Percentiles rank a stretch among this genome's conserved stretches.
Conservation (phyloP, 75 land plant species). For the Pseudotsuga menziesii region DNA sequence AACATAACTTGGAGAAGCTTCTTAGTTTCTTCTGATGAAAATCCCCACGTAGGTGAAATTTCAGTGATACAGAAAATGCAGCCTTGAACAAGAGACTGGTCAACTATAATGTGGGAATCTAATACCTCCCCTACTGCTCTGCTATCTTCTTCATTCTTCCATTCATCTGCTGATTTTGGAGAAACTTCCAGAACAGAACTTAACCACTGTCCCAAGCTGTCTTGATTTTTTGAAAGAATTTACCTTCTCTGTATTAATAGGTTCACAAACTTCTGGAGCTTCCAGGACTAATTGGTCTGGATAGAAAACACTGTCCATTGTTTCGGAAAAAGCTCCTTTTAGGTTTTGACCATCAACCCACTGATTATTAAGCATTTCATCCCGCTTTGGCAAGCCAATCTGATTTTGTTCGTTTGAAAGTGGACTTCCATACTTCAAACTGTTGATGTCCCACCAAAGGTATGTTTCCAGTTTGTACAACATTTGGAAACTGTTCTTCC, state of each 20-base stretch:
- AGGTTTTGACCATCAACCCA: not conserved
- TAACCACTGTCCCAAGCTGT: constrained; percentile 80
- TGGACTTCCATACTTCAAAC: not conserved
- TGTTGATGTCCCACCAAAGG: not conserved
- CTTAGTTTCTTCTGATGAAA: constrained; percentile 76
- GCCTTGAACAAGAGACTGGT: constrained; percentile 18
- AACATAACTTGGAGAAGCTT: no score
- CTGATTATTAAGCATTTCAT: not conserved
- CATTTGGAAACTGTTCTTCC: not conserved
- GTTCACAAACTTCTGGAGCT: not conserved
- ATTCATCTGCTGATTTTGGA: constrained; percentile 19
- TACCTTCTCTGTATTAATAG: not conserved
- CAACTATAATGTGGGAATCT: constrained; percentile 3
- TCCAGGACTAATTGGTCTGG: not conserved
- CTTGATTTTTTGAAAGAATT: constrained; percentile 36
- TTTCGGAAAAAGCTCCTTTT: not conserved
- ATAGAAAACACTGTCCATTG: not conserved
- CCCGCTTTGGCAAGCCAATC: not conserved
- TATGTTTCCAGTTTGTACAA: not conserved
- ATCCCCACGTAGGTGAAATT: constrained; percentile 73
- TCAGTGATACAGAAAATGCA: constrained; percentile 61
- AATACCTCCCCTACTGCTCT: constrained; percentile 16
- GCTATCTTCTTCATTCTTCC: constrained; percentile 2
- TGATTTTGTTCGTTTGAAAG: not conserved
- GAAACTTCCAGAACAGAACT: constrained; percentile 28